These are phyloP conservation scores for Phaeolepiota aurea DNA, from an alignment of 768 basidiomycete species.

Conservation along the genomic window DNA sequence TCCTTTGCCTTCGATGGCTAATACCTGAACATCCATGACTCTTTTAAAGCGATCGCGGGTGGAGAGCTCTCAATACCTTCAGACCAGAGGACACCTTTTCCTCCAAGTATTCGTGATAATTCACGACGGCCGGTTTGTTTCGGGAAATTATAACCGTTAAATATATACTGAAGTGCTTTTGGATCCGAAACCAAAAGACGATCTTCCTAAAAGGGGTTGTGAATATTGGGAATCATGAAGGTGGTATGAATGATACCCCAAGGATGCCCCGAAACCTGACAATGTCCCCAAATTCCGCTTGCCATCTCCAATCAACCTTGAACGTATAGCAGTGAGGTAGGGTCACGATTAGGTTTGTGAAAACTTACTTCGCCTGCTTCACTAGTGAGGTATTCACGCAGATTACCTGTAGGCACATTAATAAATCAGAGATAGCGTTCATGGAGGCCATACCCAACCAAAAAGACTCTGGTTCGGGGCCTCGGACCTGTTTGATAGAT, in stretches of 20 bases:
- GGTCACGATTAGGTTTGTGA: not conserved
- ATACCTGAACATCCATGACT: slow-evolving; percentile 22
- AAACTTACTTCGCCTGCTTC: slow-evolving; percentile 29
- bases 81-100: slow-evolving; percentile 29
- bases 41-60: too few species aligned
- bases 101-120: slow-evolving; percentile 22
- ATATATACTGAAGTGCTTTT: slow-evolving; percentile 50
- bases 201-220: slow-evolving; percentile 30
- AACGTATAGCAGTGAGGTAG: not conserved
- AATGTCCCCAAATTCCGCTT: slow-evolving; percentile 38
- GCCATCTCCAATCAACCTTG: slow-evolving; percentile 47
- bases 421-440: not conserved
- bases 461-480: slow-evolving; percentile 41
- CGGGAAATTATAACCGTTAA: slow-evolving; percentile 35
- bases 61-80: too few species aligned
- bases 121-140: slow-evolving; percentile 31
- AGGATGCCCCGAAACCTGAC: slow-evolving; percentile 43
- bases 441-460: slow-evolving; percentile 26
- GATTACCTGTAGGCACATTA: slow-evolving; percentile 27
- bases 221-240: slow-evolving; percentile 1
- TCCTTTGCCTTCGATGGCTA: slow-evolving; percentile 38
- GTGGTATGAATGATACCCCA: slow-evolving; percentile 24
- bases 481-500: slow-evolving; percentile 36
- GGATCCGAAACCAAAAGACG: slow-evolving; percentile 47
- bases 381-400: slow-evolving; percentile 41